Evolutionary conservation across 768 basidiomycete genomes (phyloP).

Genomic region (Rhodosporidiobolus odoratus): DNA sequence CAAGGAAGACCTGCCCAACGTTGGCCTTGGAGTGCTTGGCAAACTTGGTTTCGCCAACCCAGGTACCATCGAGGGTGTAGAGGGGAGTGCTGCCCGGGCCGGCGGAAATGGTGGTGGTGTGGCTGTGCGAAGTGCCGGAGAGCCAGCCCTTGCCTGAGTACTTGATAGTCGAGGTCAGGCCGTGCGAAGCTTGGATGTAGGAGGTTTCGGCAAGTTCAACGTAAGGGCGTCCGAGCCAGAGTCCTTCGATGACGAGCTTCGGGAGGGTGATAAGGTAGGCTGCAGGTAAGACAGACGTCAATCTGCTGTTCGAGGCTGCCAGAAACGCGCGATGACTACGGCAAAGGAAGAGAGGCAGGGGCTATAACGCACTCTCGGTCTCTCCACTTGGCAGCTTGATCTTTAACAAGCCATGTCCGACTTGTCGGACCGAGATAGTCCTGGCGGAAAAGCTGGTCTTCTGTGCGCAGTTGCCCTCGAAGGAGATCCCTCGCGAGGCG

Average conservation of each 20-base stretch:
- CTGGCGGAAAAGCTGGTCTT: conserved; percentile 79
- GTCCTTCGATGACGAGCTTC: conserved; percentile 80
- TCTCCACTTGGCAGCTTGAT: conserved; percentile 58
- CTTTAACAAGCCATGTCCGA: conserved; percentile 82
- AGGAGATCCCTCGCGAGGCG: conserved; percentile 63
- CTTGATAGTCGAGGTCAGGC: conserved; percentile 57
- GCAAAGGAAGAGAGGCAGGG: background rate
- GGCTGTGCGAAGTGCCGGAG: conserved; percentile 53
- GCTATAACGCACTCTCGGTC: conserved; percentile 49
- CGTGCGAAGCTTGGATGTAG: conserved; percentile 66
- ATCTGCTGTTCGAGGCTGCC: background rate
- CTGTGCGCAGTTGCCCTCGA: conserved; percentile 86
- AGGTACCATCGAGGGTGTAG: conserved; percentile 68
- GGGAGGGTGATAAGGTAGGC: conserved; percentile 85
- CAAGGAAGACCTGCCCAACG: conserved; percentile 60
- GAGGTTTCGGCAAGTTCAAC: conserved; percentile 47
- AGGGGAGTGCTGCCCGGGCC: conserved; percentile 45
- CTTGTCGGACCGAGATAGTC: conserved; percentile 70
- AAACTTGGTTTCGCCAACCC: conserved; percentile 56
- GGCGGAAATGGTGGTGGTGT: conserved; percentile 63
- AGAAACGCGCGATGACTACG: too few relatives aligned
- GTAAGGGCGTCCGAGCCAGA: conserved; percentile 39
- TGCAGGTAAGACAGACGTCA: background rate
- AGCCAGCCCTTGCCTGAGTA: conserved; percentile 76
- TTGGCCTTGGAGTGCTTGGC: conserved; percentile 47